Base-by-base conservation (phyloP, 1,139 yeast genomes). In the Blastobotrys ciferrii region DNA sequence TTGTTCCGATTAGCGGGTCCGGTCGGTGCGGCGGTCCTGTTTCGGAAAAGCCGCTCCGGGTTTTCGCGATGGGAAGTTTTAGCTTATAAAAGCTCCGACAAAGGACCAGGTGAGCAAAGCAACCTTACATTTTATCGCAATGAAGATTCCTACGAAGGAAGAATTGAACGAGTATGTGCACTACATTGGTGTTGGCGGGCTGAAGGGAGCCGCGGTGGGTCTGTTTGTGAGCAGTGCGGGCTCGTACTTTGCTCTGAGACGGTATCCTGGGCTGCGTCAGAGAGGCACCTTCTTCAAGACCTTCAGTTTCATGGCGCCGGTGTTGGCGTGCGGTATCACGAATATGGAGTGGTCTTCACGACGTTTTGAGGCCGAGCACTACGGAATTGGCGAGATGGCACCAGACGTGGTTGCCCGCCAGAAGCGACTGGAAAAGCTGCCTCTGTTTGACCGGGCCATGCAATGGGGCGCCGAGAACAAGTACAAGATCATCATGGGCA, bases 401-500 rank as follows among this genome's bases (percentile, higher is more conserved):
- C 32, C 31, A 17, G 45, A 46, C 13, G 28, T 33, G 41, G 25
- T 41, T 32, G 45, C 36, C 41, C 45, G 35, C 50, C 49, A 19
- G 54, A 49, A 30, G 37, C 45, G 28, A 37, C 36, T 13, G 51
- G 48, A 45, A 28, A 41, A 44, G n/a, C 35, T 50, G 23, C 42
- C 53, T n/a, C 23, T 44, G 14, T n/a, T 23, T n/a, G 28, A 45
- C 19, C 43, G 48, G 33, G 23, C 42, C 3, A 33, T 32, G 31
- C 43, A 53, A 32, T 49, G 50, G 30, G 48, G 56, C 33, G 47
- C 51, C 12, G 78, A 75, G 46, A 73, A 87, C 73, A 87, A 86
- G 68, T 89, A 87, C 71, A 82, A 82, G 64, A 74, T 86, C 59
- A 82, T 91, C 56, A 78, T 85, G 32, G 81, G 81, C 46, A 77